Percentiles rank a stretch among this genome's conserved stretches.
Evolutionary conservation across 176 grass and related monocot species (phyloP).

Genomic region (Puya raimondii): DNA sequence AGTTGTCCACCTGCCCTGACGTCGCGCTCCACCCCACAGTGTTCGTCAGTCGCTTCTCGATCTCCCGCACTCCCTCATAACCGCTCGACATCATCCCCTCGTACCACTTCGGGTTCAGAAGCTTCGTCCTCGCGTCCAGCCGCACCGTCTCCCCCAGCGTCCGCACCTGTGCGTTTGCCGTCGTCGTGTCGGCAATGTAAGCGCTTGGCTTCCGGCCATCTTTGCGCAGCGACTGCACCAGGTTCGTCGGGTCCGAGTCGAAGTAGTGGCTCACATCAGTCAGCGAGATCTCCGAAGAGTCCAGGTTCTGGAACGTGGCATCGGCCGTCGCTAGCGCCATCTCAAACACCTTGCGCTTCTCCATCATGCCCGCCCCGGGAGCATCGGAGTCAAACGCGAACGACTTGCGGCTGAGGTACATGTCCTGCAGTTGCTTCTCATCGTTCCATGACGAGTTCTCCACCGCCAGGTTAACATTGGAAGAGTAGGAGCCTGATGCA

Average conservation of each 20-base stretch:
- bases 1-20: constrained; percentile 95
- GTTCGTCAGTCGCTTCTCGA: constrained; percentile 94
- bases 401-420: constrained; percentile 95
- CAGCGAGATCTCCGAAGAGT: constrained; percentile 94
- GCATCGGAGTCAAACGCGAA: constrained; percentile 90
- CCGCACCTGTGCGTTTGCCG: constrained; percentile 92
- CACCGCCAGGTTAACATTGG: constrained; percentile 90
- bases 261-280: constrained; percentile 99
- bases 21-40: constrained; percentile 98
- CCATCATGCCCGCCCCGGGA: constrained; percentile 78
- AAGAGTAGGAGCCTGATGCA: constrained; percentile 93
- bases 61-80: constrained; percentile 86
- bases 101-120: constrained; percentile 98
- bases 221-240: constrained; percentile 79
- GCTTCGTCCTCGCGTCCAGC: constrained; percentile 86
- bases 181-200: constrained; percentile 92
- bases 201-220: constrained; percentile 75
- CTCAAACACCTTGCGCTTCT: constrained; percentile 86
- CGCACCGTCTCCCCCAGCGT: constrained; percentile 83
- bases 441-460: constrained; percentile 98
- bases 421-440: constrained; percentile 96
- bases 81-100: constrained; percentile 98
- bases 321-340: constrained; percentile 82
- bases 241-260: constrained; percentile 89
- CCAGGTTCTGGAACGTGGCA: constrained; percentile 96